These are phyloP conservation scores for Dendrocalamus sinicus DNA, from an alignment of 176 grass and related monocot species.

Conservation along the genomic window DNA sequence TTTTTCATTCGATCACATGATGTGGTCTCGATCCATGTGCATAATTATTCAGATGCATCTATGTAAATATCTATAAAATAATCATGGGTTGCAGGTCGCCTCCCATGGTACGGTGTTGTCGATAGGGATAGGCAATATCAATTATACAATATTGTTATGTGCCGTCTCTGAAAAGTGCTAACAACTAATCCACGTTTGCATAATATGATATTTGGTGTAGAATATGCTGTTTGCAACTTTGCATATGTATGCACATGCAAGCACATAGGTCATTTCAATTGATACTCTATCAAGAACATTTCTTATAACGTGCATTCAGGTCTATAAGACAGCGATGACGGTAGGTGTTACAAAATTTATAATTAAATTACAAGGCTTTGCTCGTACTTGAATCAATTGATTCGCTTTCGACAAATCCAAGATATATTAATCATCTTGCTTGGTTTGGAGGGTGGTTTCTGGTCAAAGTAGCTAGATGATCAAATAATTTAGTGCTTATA, in stretches of 20 bases:
- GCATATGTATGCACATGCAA: constrained; percentile 25
- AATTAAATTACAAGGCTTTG: background rate
- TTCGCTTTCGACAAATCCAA: background rate
- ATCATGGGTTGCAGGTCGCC: background rate
- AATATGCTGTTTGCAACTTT: constrained; percentile 3
- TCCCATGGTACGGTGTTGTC: background rate
- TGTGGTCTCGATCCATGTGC: background rate
- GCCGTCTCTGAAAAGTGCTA: background rate
- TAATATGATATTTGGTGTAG: background rate
- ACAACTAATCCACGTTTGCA: background rate
- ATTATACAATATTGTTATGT: background rate
- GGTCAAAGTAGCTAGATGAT: background rate
- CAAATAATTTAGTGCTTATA: background rate
- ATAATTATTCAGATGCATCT: background rate
- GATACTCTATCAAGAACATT: constrained; percentile 8
- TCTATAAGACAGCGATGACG: constrained; percentile 18
- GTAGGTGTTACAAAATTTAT: constrained; percentile 23
- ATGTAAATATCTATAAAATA: background rate
- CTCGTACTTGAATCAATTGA: background rate
- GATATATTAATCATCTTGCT: background rate
- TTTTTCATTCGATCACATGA: background rate
- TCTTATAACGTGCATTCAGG: background rate
- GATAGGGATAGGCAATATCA: background rate
- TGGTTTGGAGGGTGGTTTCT: background rate
- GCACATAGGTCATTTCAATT: background rate